Conservation (phyloP, 352 stramenopile genomes). For the Globisporangium yorkense region DNA sequence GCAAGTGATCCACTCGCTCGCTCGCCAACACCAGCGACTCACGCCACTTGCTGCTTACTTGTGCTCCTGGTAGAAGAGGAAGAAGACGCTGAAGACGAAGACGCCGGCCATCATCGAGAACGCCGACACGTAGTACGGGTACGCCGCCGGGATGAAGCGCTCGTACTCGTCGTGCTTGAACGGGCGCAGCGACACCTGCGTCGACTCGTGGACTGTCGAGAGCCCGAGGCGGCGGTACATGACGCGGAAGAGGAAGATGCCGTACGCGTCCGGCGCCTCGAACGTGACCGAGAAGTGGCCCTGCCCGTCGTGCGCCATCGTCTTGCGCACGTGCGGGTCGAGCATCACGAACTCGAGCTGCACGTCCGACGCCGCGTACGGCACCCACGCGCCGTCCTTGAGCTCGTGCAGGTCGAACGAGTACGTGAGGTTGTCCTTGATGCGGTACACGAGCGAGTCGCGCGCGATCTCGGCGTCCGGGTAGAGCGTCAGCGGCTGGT, state of each 20-base stretch:
- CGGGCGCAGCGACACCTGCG: conserved; percentile 88
- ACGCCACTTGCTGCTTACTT: conserved; percentile 7
- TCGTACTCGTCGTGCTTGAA: conserved; percentile 96
- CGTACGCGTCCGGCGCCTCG: conserved; percentile 88
- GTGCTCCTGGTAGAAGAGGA: conserved; percentile 85
- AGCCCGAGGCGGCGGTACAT: conserved; percentile 87
- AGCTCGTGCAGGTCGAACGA: conserved; percentile 88
- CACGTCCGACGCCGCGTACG: conserved; percentile 77
- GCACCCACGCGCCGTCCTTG: conserved; percentile 65
- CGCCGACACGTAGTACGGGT: conserved; percentile 88
- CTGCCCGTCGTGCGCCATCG: conserved; percentile 58
- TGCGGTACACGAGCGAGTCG: conserved; percentile 80
- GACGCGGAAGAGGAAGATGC: conserved; percentile 92
- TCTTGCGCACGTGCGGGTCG: conserved; percentile 89
- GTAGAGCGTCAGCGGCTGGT: conserved; percentile 89
- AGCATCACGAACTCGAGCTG: conserved; percentile 96
- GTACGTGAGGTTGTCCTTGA: conserved; percentile 93
- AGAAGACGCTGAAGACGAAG: conserved; percentile 87
- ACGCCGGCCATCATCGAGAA: conserved; percentile 91
- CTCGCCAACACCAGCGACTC: no score
- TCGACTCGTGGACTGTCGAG: conserved; percentile 82
- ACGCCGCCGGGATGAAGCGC: conserved; percentile 90
- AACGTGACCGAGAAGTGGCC: conserved; percentile 85
- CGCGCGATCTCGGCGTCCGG: conserved; percentile 65
- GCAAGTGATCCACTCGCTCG: no score